These are phyloP conservation scores for Neocucurbitaria cava DNA, from an alignment of 2,329 filamentous ascomycete genomes.

Conservation along the genomic window DNA sequence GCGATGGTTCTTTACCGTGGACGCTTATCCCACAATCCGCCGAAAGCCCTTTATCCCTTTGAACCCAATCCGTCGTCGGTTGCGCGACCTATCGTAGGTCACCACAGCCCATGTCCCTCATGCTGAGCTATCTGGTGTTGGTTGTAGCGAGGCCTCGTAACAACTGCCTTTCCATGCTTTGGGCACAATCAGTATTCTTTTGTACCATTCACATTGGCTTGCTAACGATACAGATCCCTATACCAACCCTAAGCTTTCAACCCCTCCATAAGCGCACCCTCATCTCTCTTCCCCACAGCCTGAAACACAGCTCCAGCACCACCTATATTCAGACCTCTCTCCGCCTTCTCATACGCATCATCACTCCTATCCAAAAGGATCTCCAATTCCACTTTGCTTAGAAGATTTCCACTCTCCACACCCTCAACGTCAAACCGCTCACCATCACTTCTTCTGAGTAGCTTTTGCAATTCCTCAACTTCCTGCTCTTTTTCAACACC, in stretches of 20 bases:
- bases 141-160: no score
- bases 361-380: constrained; percentile 78
- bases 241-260: constrained; percentile 45
- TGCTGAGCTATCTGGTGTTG: no score
- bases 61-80: no score
- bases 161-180: no score
- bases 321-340: constrained; percentile 76
- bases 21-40: no score
- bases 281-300: constrained; percentile 79
- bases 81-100: no score
- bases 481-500: constrained; percentile 51
- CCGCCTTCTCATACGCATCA: constrained; percentile 74
- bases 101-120: no score
- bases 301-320: constrained; percentile 67
- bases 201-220: neutral
- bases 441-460: constrained; percentile 69
- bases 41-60: no score
- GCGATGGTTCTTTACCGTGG: no score
- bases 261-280: constrained; percentile 59
- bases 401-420: constrained; percentile 67
- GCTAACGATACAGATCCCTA: neutral
- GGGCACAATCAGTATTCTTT: no score
- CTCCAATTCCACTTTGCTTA: constrained; percentile 78
- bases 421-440: constrained; percentile 64
- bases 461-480: constrained; percentile 55